Percentiles rank a stretch among this genome's conserved stretches.
These are phyloP conservation scores for Carallia pectinifolia DNA, from an alignment of 345 rosid species.

Conservation along the genomic window DNA sequence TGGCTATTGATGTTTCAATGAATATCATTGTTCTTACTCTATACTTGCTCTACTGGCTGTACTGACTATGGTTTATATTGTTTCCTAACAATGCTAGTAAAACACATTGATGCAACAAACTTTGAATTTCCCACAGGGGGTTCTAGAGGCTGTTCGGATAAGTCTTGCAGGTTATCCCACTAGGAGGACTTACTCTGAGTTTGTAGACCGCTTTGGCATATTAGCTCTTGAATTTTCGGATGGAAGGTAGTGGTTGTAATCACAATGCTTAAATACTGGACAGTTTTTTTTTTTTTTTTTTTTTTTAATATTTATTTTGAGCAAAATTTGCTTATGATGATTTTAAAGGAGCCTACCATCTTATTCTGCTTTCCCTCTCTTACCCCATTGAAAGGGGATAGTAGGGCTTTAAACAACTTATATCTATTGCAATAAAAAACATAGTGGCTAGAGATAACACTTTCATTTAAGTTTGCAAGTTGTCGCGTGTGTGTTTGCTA, in stretches of 20 bases:
- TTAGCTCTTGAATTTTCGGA: slow-evolving; percentile 69
- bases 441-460: neutral
- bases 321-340: neutral
- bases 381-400: no score
- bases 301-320: neutral
- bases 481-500: neutral
- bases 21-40: no score
- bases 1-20: no score
- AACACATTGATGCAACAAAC: neutral
- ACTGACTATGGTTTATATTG: neutral
- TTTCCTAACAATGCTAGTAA: neutral
- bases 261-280: slow-evolving; percentile 11
- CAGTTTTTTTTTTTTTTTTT: neutral
- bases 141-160: slow-evolving; percentile 95
- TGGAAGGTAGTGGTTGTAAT: slow-evolving; percentile 50
- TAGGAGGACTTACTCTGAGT: slow-evolving; percentile 76
- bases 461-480: neutral
- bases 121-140: slow-evolving; percentile 61
- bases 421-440: neutral
- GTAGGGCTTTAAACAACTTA: no score
- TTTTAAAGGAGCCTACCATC: no score
- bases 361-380: no score
- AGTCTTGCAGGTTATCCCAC: slow-evolving; percentile 99
- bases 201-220: slow-evolving; percentile 92
- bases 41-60: no score